Conservation (phyloP, 257 asterid genomes). For the Nicotiana obtusifolia region DNA sequence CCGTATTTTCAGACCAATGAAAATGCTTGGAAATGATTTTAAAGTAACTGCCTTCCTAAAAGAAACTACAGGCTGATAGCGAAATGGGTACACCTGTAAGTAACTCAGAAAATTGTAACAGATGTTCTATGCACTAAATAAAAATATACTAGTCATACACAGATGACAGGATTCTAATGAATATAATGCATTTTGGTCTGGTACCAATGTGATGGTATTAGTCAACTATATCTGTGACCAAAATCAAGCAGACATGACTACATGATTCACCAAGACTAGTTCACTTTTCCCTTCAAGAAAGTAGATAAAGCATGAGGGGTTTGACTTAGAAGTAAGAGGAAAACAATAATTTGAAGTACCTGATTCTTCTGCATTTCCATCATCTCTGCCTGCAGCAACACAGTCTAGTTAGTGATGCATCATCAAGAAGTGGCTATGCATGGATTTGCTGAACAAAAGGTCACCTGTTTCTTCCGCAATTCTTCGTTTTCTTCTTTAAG, state of each 20-base stretch:
- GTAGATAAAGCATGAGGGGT: neutral
- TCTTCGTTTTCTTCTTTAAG: conserved; percentile 80
- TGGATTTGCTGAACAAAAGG: neutral
- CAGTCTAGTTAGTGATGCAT: neutral
- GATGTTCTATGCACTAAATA: neutral
- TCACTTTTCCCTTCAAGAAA: neutral
- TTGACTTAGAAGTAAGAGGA: neutral
- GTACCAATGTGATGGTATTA: neutral
- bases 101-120: neutral
- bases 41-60: neutral
- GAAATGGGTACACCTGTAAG: neutral
- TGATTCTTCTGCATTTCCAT: neutral
- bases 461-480: conserved; percentile 72
- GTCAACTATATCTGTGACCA: neutral
- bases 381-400: conserved; percentile 29
- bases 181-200: neutral
- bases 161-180: neutral
- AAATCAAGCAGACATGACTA: neutral
- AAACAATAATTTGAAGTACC: neutral
- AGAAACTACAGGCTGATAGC: neutral
- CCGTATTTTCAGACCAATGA: neutral
- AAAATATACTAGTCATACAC: neutral
- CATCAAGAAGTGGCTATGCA: neutral
- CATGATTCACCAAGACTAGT: neutral
- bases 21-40: neutral